Evolutionary conservation across 495 filamentous ascomycete species (phyloP).

Genomic region (Hyaloscypha hepaticicola): DNA sequence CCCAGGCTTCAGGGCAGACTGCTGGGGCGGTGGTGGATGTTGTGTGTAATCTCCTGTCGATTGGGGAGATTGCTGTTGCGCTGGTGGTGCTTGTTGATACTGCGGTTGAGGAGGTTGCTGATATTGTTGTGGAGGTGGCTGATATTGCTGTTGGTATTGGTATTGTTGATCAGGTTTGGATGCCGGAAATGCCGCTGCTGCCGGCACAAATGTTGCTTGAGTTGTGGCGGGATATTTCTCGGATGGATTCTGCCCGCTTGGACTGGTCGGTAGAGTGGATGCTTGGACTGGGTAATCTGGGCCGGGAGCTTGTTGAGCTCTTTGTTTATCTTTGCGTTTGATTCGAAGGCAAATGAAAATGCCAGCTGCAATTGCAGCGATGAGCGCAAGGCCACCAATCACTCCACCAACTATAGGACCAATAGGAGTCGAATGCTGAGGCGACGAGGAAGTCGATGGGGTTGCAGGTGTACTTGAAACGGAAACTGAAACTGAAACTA

Average conservation of each 20-base stretch:
- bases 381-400: constrained; percentile 4
- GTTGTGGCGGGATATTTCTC: constrained; percentile 4
- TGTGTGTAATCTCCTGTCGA: neutral
- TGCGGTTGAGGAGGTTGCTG: neutral
- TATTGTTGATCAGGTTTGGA: neutral
- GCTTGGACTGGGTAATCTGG: neutral
- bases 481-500: too few relatives aligned
- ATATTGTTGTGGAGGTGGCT: neutral
- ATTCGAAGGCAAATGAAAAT: neutral
- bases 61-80: neutral
- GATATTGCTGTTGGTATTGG: constrained; percentile 5
- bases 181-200: neutral
- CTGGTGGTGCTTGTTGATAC: neutral
- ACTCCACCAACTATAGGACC: constrained; percentile 8
- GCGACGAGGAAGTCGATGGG: neutral
- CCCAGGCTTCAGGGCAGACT: too few relatives aligned
- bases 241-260: neutral
- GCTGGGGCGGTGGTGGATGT: neutral
- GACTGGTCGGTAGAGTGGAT: neutral
- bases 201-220: constrained; percentile 1
- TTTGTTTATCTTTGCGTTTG: constrained; percentile 6
- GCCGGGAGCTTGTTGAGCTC: neutral
- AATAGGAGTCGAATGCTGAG: neutral
- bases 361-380: neutral
- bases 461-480: neutral